Evolutionary conservation across 495 filamentous ascomycete species (phyloP).

Genomic region (Hyaloscypha hepaticicola): DNA sequence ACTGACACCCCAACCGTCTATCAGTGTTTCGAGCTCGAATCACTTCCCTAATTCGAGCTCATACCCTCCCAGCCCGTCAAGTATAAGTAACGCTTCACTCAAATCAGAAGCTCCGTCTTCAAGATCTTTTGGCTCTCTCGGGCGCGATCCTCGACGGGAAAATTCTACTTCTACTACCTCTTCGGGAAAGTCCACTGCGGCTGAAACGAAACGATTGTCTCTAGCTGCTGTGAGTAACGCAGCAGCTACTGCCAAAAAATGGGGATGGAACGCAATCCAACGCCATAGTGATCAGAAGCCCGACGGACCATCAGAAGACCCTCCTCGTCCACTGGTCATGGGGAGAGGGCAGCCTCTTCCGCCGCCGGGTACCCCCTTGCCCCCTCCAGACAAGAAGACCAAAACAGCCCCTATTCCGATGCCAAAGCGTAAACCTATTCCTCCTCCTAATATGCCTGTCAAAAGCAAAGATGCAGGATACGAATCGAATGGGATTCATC

Average conservation of each 20-base stretch:
- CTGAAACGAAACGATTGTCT: constrained; percentile 43
- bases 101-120: constrained; percentile 23
- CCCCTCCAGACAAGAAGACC: constrained; percentile 53
- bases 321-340: constrained; percentile 55
- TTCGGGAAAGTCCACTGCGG: constrained; percentile 20
- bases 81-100: constrained; percentile 34
- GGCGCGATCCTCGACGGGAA: constrained; percentile 22
- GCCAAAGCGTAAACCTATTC: constrained; percentile 62
- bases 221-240: constrained; percentile 66
- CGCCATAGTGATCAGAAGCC: constrained; percentile 47
- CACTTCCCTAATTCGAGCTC: constrained; percentile 13
- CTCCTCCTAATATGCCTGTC: constrained; percentile 36
- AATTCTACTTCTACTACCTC: constrained; percentile 20
- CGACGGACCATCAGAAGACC: constrained; percentile 37
- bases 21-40: constrained; percentile 19
- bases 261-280: constrained; percentile 73
- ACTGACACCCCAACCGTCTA: constrained; percentile 20
- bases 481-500: constrained; percentile 18
- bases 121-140: constrained; percentile 18
- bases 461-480: constrained; percentile 28
- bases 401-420: constrained; percentile 54
- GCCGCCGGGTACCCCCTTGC: constrained; percentile 66
- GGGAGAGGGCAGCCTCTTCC: constrained; percentile 73
- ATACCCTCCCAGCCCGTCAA: constrained; percentile 36
- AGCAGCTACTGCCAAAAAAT: constrained; percentile 78